Evolutionary conservation across 352 stramenopile species (phyloP), one percentile per base, ranked within the genome.

Genomic region (Phytophthora syringae): DNA sequence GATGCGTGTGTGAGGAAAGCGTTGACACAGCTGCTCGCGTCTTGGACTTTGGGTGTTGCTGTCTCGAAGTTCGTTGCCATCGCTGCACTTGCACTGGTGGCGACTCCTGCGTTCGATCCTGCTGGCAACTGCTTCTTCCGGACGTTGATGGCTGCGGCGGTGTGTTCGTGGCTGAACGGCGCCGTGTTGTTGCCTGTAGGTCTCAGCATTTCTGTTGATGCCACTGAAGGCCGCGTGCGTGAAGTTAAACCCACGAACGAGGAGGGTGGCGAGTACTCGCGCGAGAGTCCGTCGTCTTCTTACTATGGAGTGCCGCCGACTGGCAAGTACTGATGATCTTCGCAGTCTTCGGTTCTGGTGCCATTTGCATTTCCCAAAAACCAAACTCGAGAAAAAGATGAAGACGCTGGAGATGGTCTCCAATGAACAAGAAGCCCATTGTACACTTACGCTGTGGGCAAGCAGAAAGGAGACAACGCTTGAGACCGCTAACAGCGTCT

Each of bases 191-290:
- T 88, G 2, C 79, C 79, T 20, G 79, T 88, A 22, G 57, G 49
- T 7, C 60, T 88, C 25, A 88, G 79, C 50, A 61, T 88, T 48
- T 45, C 56, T 48, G 74, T 79, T 24, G 76, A 88, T 67, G 52
- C 76, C 2, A 67, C 49, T 11, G 65, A 83, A 69, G 69, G 58
- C n/a, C 72, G 67, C 12, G 60, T 78, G 43, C 71, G 72, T 47
- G 53, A 80, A 16, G 60, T 74, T 1, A 81, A 78, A 55, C 50
- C 60, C 0, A 81, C 73, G 30, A 81, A 74, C 48, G 72, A 80
- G 37, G 70, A 80, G 36, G 72, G 72, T 20, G 67, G 54, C 22
- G 57, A 74, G 58, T 78, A 77, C 48, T 69, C 60, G 10, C 54
- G 66, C 20, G 66, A 76, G 34, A 81, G 70, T 45, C 73, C 73